Conservation (phyloP, 495 filamentous ascomycete genomes). For the Penicillium argentinense region DNA sequence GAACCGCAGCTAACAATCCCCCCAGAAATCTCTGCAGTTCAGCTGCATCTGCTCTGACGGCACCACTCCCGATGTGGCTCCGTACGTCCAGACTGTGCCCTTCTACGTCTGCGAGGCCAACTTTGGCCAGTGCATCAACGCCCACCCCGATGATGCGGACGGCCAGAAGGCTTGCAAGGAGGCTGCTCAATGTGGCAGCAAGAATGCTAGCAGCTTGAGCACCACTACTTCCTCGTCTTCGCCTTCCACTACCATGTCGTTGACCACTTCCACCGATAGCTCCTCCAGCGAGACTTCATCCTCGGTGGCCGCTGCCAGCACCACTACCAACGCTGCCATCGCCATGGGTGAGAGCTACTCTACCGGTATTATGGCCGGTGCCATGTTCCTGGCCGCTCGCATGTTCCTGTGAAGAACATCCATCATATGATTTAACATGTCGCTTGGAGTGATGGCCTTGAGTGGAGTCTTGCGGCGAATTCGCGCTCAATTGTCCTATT, state of each 20-base stretch:
- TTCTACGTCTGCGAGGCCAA: constrained; percentile 55
- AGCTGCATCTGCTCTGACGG: constrained; percentile 56
- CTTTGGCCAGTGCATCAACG: constrained; percentile 49
- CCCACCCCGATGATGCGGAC: constrained; percentile 43
- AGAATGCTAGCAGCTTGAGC: constrained; percentile 41
- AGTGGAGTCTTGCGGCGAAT: constrained; percentile 5
- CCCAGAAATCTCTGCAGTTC: constrained; percentile 50
- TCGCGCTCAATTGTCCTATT: constrained; percentile 9
- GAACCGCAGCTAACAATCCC: no score
- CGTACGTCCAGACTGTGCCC: constrained; percentile 56
- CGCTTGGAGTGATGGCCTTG: no score
- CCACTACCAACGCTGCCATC: constrained; percentile 36
- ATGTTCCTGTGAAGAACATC: constrained; percentile 44
- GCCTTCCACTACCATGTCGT: constrained; percentile 25
- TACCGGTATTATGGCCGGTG: constrained; percentile 48
- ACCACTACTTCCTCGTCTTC: constrained; percentile 22
- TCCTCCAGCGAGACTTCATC: constrained; percentile 26
- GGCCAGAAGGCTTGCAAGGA: constrained; percentile 47
- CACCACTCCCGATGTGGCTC: constrained; percentile 48
- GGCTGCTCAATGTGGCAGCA: constrained; percentile 43
- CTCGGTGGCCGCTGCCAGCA: constrained; percentile 28
- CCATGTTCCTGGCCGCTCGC: constrained; percentile 48
- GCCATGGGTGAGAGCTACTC: constrained; percentile 45
- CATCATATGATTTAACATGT: no score
- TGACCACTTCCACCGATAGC: constrained; percentile 25